Evolutionary conservation across 176 grass and related monocot genomes (phyloP), one percentile per base, ranked within the genome.

Genomic region (Rhynchospora tenuis): DNA sequence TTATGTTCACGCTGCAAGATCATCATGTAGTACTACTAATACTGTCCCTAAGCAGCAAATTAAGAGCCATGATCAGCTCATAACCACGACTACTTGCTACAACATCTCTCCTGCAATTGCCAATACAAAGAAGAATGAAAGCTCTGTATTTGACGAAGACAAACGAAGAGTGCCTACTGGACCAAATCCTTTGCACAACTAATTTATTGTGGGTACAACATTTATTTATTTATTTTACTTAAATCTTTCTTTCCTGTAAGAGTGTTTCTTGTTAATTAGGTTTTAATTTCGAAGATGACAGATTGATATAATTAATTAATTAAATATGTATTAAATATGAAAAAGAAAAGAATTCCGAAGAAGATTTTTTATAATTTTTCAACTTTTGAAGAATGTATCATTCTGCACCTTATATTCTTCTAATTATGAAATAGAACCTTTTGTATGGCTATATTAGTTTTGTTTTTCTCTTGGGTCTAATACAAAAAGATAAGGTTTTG

Each of bases 121-220:
- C 8, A 9, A 44, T 46, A 46, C 45, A 42, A 71, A 71, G 52
- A 80, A 80, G 54, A 80, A 80, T 45, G 78, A 43, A 27, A 80
- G 56, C 29, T 24, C 7, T 79, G 48, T 13, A 19, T 55, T 6
- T 59, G 83, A 51, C 27, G 90, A 88, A 7, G 85, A 90, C 69
- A 85, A 87, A 81, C 31, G 89, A 45, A 87, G 50, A 45, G 81
- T 91, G 65, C 91, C 89, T 16, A 89, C 86, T 43, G 89, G 89
- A 61, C 42, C 89, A 10, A 93, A 93, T 80, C 91, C 91, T 14
- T 26, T 93, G 55, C 91, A 93, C 84, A 93, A 93, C 45, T 70
- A 43, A 70, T 70, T 43, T 16, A 67, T 67, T 68, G 86, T 9
- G 43, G 6, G 15, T 23, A 6, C 15, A 16, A 19, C 28, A 69